Evolutionary conservation across 2,329 filamentous ascomycete species (phyloP).

Genomic region (Talaromyces sp.): DNA sequence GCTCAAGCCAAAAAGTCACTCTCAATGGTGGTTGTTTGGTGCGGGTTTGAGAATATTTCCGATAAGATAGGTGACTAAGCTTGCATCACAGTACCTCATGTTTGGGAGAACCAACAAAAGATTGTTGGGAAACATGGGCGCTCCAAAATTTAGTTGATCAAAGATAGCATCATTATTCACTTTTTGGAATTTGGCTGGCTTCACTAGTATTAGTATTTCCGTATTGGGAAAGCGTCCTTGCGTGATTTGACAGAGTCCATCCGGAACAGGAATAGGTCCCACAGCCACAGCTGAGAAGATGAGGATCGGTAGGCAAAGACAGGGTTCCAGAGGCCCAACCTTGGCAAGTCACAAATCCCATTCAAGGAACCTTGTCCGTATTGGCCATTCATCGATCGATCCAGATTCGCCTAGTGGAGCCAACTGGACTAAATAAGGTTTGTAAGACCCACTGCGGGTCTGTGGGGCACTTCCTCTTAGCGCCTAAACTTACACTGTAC

Average conservation of each 20-base stretch:
- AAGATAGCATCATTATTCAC: too few relatives aligned
- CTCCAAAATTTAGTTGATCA: too few relatives aligned
- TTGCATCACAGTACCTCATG: neutral
- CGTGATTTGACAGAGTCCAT: neutral
- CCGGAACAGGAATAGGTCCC: neutral
- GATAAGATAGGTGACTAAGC: neutral
- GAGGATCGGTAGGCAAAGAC: neutral
- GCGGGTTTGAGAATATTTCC: neutral
- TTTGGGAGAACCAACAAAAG: neutral
- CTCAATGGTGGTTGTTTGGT: neutral
- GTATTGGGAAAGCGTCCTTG: neutral
- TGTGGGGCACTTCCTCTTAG: neutral
- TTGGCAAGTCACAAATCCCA: neutral
- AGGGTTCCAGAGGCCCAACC: neutral
- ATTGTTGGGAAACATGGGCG: neutral
- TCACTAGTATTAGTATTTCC: neutral
- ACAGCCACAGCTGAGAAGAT: neutral
- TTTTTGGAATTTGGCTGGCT: neutral
- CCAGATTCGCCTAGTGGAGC: neutral
- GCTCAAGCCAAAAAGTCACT: neutral
- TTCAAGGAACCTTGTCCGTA: neutral
- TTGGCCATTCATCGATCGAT: neutral
- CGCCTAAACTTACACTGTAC: neutral
- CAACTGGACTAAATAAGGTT: neutral
- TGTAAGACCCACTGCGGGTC: neutral